phyloP scores from a whole-genome alignment of 805 yeast species.

The Saccharomyces eubayanus region DNA sequence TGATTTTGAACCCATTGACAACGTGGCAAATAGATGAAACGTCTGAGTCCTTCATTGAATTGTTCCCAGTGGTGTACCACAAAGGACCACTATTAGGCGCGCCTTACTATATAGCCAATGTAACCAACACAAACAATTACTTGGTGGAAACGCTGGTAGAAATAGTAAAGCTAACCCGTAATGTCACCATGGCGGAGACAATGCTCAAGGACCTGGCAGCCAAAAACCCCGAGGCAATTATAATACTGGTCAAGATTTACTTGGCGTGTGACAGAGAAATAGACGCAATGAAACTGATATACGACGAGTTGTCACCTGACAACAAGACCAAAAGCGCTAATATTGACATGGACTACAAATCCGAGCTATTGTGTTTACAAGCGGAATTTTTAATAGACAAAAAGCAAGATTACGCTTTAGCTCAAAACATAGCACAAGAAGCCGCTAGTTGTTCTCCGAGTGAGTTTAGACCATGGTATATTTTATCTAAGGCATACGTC shows the following conservation, averaged over 20 bases:
- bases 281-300: constrained; percentile 28
- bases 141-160: constrained; percentile 28
- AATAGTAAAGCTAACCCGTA: constrained; percentile 25
- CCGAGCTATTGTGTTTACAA: constrained; percentile 27
- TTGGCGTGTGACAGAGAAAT: constrained; percentile 31
- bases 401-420: constrained; percentile 22
- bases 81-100: constrained; percentile 27
- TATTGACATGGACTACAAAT: constrained; percentile 18
- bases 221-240: constrained; percentile 22
- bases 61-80: constrained; percentile 28
- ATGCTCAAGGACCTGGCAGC: constrained; percentile 21
- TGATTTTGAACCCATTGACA: constrained; percentile 69
- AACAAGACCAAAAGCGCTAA: constrained; percentile 6
- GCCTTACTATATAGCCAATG: constrained; percentile 25
- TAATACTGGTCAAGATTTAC: constrained; percentile 27
- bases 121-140: constrained; percentile 29
- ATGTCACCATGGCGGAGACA: constrained; percentile 18
- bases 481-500: constrained; percentile 56
- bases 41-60: constrained; percentile 24
- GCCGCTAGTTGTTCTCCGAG: constrained; percentile 64
- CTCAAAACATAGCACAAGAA: constrained; percentile 21
- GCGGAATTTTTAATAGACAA: constrained; percentile 22
- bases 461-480: constrained; percentile 66
- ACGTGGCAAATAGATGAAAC: constrained; percentile 28
- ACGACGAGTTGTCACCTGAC: constrained; percentile 16